Evolutionary conservation across 208 protist genomes (phyloP), one percentile per base, ranked within the genome.

Genomic region (Vickermania spadyakhi): DNA sequence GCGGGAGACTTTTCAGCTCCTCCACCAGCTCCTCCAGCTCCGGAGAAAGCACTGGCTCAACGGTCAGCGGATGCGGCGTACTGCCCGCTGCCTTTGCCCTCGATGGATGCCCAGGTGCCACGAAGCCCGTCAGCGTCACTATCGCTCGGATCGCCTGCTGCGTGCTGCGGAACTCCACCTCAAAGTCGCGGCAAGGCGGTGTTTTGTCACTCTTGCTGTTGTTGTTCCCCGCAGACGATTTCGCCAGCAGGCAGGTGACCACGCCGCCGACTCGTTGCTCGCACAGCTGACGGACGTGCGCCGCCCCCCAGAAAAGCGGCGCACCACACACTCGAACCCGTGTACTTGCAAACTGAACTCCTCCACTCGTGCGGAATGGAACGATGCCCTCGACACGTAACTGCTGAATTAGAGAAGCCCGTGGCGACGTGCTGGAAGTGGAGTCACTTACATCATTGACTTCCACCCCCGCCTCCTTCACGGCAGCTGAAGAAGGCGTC

Each of bases 21-120:
- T 57, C 45, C 50, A 85, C 29, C 22, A 72, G 73, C 3, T 62
- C 68, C 23, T 85, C 49, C 52, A 89, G 68, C 27, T 92, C 85
- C 23, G 79, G 78, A 1, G 85, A 79, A 18, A 87, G 68, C 13
- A 83, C 66, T 26, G 85, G 85, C 65, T 89, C 85, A 25, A 75
- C 85, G 0, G 70, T 60, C 3, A 92, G 61, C 2, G 22, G 21
- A n/a, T n/a, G n/a, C n/a, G n/a, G n/a, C n/a, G n/a, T n/a, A n/a
- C n/a, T n/a, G n/a, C n/a, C n/a, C n/a, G n/a, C n/a, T n/a, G n/a
- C n/a, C n/a, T n/a, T n/a, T n/a, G n/a, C n/a, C n/a, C 28, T 31
- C 60, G 60, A 28, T 62, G 53, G 28, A 60, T 71, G 55, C 31
- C 28, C 13, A 28, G 27, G 7, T 52, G 21, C 28, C 28, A 53